Evolutionary conservation across 305 asterid species (phyloP).

Genomic region (Petunia hybrid): DNA sequence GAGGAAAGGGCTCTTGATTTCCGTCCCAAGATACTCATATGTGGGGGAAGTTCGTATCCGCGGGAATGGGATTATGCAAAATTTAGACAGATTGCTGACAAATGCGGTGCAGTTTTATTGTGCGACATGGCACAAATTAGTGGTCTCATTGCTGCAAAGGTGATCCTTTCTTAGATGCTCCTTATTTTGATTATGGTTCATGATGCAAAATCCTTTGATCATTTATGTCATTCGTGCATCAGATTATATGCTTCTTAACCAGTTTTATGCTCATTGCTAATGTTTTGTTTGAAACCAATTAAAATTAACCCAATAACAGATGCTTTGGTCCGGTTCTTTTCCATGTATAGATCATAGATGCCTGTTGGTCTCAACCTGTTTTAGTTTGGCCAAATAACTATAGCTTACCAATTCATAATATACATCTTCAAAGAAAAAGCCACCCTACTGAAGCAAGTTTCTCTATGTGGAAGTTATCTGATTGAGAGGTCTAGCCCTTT

Average conservation of each 20-base stretch:
- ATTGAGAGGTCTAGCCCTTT: background rate
- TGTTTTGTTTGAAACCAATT: slow-evolving; percentile 13
- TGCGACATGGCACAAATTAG: slow-evolving; percentile 97
- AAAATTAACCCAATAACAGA: background rate
- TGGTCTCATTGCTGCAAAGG: slow-evolving; percentile 94
- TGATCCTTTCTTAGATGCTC: slow-evolving; percentile 34
- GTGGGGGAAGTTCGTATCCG: slow-evolving; percentile 95
- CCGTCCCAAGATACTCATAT: slow-evolving; percentile 84
- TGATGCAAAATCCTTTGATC: background rate
- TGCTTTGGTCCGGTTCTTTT: background rate
- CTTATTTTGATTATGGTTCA: background rate
- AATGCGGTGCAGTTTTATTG: slow-evolving; percentile 82
- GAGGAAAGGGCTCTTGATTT: slow-evolving; percentile 86
- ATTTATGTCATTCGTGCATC: slow-evolving; percentile 17
- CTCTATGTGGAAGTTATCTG: slow-evolving; percentile 21
- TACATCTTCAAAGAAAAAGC: slow-evolving; percentile 2
- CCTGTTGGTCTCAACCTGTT: background rate
- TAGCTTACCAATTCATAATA: background rate
- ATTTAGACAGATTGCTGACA: slow-evolving; percentile 82
- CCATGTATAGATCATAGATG: background rate
- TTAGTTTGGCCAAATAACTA: slow-evolving; percentile 14
- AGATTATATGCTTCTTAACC: background rate
- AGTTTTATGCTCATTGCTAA: background rate
- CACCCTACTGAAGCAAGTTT: slow-evolving; percentile 1
- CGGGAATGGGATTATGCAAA: slow-evolving; percentile 89